These are phyloP conservation scores for Vicia sativa DNA, from an alignment of 306 rosid genomes.

Conservation along the genomic window DNA sequence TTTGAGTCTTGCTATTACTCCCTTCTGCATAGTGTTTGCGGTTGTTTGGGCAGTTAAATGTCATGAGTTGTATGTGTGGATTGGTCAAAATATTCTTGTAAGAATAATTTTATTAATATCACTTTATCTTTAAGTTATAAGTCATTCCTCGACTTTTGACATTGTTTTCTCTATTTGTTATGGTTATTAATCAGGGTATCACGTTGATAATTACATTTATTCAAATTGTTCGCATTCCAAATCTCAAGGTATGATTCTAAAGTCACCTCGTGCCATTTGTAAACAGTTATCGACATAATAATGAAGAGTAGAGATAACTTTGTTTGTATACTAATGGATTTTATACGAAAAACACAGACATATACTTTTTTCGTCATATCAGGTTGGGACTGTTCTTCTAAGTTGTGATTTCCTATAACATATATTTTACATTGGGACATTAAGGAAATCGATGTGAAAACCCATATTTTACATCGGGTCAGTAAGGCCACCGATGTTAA, in stretches of 20 bases:
- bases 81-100: constrained; percentile 97
- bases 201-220: constrained; percentile 95
- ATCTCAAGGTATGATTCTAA: constrained; percentile 81
- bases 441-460: too few species aligned
- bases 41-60: constrained; percentile 86
- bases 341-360: constrained; percentile 3
- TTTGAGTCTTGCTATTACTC: constrained; percentile 85
- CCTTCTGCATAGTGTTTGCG: constrained; percentile 88
- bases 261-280: constrained; percentile 6
- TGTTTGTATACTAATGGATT: constrained; percentile 15
- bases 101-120: constrained; percentile 43
- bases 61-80: constrained; percentile 71
- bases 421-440: too few species aligned
- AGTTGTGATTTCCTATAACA: constrained; percentile 92
- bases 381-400: constrained; percentile 99
- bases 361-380: constrained; percentile 33
- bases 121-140: constrained; percentile 22
- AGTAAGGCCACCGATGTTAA: too few species aligned
- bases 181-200: constrained; percentile 66
- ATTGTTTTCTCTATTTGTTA: not conserved
- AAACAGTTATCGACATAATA: not conserved
- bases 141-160: constrained; percentile 18
- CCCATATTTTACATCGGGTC: too few species aligned
- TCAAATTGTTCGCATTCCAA: constrained; percentile 94
- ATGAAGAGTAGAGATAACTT: constrained; percentile 21